phyloP scores from a whole-genome alignment of 371 early-diverging fungal genomes.

The Mucor velutinosus region DNA sequence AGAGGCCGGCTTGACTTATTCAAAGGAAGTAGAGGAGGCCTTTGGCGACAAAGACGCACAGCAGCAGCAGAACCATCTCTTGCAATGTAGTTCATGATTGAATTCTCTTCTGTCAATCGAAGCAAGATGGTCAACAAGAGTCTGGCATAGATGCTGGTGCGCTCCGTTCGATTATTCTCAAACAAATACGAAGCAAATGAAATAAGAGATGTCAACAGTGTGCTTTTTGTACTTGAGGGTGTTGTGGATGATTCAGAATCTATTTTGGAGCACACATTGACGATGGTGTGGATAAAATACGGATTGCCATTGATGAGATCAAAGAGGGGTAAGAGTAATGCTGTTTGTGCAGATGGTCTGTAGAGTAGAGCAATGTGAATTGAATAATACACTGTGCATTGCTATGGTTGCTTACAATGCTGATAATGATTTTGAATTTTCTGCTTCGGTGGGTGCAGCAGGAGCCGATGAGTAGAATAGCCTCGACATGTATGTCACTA shows the following conservation, averaged over 20 bases:
- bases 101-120: conserved; percentile 44
- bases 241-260: not conserved
- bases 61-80: conserved; percentile 15
- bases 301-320: conserved; percentile 51
- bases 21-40: conserved; percentile 53
- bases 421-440: conserved; percentile 36
- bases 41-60: conserved; percentile 45
- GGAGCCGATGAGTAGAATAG: conserved; percentile 45
- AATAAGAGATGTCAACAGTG: conserved; percentile 37
- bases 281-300: conserved; percentile 17
- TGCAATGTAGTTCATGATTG: conserved; percentile 28
- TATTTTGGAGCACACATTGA: conserved; percentile 10
- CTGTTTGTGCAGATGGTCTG: conserved; percentile 51
- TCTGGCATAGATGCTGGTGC: conserved; percentile 47
- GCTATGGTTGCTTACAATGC: conserved; percentile 29
- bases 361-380: not conserved
- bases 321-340: conserved; percentile 49
- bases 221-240: conserved; percentile 5
- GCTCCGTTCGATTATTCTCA: conserved; percentile 51
- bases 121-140: conserved; percentile 43
- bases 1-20: conserved; percentile 43
- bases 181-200: conserved; percentile 54
- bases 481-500: conserved; percentile 51
- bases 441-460: conserved; percentile 31
- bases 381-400: not conserved